Conservation (phyloP, 2,329 filamentous ascomycete species). For the Arthrobotrys pseudoclavata region DNA sequence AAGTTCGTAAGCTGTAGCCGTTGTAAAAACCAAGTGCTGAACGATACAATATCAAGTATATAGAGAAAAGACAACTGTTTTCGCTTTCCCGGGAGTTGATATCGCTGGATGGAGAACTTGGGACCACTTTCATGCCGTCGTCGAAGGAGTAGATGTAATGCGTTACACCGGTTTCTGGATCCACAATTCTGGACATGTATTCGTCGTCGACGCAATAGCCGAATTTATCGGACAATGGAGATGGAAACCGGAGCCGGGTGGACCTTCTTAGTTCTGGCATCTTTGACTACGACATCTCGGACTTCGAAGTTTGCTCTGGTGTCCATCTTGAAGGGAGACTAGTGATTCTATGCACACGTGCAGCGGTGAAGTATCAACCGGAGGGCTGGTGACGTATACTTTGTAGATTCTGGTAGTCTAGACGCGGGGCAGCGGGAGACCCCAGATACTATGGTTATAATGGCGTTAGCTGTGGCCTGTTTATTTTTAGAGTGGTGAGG, state of each 20-base stretch:
- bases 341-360: no score
- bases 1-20: neutral
- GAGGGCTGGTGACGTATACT: no score
- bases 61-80: neutral
- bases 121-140: neutral
- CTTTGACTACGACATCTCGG: neutral
- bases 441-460: no score
- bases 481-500: no score
- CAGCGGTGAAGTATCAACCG: no score
- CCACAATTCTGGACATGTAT: neutral
- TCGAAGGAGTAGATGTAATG: constrained; percentile 22
- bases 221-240: neutral
- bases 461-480: no score
- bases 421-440: no score
- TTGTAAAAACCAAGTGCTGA: neutral
- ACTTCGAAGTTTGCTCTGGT: neutral
- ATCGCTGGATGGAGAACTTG: neutral
- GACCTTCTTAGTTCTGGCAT: neutral
- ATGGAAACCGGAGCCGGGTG: neutral
- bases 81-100: neutral
- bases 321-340: no score
- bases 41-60: neutral
- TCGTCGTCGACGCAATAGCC: neutral
- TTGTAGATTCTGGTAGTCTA: no score
- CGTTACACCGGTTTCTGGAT: constrained; percentile 1